Base-by-base conservation (phyloP, 1,284 basidiomycete genomes). In the Ceratobasidium papillatum region DNA sequence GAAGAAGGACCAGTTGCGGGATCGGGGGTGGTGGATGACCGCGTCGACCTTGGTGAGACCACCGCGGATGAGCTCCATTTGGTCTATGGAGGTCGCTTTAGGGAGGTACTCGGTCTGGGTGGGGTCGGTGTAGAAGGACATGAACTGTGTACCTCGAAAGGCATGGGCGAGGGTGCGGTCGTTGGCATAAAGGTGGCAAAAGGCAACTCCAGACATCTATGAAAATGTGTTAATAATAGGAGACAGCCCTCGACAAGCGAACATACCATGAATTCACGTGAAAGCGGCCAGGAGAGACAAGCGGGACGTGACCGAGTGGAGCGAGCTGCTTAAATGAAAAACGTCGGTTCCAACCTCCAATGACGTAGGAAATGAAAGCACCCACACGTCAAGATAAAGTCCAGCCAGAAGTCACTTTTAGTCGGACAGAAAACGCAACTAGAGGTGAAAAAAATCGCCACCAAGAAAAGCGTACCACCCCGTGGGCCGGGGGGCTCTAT, bases 61-160 rank as follows among this genome's bases (percentile, higher is more conserved):
- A 12, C 56, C 56, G 12, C 56, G 56, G 17, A 59, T 59, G 56
- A 59, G 56, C 38, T 59, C 56, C 56, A 59, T 59, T 41, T 59
- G 56, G 56, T 59, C 56, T 4, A 59, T 59, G 5, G 56, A 59
- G 19, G 34, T 38, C 12, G 56, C 56, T 38, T 59, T 59, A 34
- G 56, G 34, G 34, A 59, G 34, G 25, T 59, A 59, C 19, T 34
- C 56, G 9, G 56, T 38, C 56, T 59, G 56, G 32, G 34, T 12
- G 2, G 56, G 56, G 56, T 59, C 56, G 56, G 56, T 59, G 56
- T 59, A 59, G 25, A 59, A 59, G 19, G 56, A 59, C 56, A 59
- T 59, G 34, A 38, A 59, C 56, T 38, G 17, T 12, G 56, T 36
- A 34, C 56, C 56, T 36, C 56, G 56, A 34, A 59, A 59, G 9